These are phyloP conservation scores for Globisporangium irregulare DNA, from an alignment of 352 stramenopile species.

Conservation along the genomic window DNA sequence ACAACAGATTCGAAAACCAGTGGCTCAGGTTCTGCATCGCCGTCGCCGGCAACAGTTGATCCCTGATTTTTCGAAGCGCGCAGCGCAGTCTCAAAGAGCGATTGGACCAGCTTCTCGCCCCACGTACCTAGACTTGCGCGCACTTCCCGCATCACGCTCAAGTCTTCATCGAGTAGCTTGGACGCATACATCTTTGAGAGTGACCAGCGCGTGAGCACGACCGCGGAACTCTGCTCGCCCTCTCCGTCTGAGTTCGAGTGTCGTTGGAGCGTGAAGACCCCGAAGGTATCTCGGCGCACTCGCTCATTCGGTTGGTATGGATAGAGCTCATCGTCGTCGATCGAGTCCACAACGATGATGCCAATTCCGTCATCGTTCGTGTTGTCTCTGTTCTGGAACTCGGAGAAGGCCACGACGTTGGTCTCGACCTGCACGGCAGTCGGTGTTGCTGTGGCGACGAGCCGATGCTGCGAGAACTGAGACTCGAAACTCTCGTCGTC, in stretches of 20 bases:
- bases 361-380: not conserved
- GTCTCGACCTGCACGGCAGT: conserved; percentile 6
- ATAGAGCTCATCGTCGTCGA: conserved; percentile 47
- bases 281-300: conserved; percentile 46
- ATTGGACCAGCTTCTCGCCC: conserved; percentile 5
- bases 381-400: conserved; percentile 4
- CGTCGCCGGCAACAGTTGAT: not conserved
- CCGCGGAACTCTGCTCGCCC: not conserved
- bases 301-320: conserved; percentile 33
- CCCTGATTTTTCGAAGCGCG: not conserved
- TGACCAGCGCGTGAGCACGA: conserved; percentile 16
- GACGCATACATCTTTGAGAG: conserved; percentile 5
- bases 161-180: not conserved
- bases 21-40: not conserved
- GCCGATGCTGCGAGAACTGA: conserved; percentile 1
- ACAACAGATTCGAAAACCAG: not conserved
- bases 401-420: conserved; percentile 8
- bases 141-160: not conserved
- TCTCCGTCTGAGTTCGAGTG: not conserved
- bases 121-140: conserved; percentile 5
- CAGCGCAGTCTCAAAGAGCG: not conserved
- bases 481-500: conserved; percentile 11
- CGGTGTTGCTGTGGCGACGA: not conserved
- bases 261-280: conserved; percentile 22
- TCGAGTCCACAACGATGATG: conserved; percentile 33